Percentiles rank a stretch among this genome's conserved stretches.
Evolutionary conservation across 2,329 filamentous ascomycete genomes (phyloP).

Genomic region (Colletotrichum sp.): DNA sequence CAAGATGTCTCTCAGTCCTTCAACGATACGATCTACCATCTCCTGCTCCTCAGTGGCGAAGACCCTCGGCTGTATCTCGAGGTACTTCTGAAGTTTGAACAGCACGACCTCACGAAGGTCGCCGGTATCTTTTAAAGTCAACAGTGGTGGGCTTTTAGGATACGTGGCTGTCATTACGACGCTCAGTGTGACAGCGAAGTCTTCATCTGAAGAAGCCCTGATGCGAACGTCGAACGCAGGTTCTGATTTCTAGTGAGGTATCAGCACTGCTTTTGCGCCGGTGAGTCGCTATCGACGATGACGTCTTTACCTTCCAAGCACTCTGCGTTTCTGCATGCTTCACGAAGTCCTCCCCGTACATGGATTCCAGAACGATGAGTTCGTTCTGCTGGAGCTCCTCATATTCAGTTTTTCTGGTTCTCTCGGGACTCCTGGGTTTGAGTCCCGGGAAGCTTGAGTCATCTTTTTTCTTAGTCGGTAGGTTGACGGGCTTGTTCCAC

Average conservation of each 20-base stretch:
- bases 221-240: constrained; percentile 83
- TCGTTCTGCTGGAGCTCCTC: constrained; percentile 88
- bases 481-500: constrained; percentile 53
- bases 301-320: constrained; percentile 78
- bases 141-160: constrained; percentile 79
- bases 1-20: constrained; percentile 74
- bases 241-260: constrained; percentile 69
- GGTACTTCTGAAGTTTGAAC: constrained; percentile 70
- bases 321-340: constrained; percentile 71
- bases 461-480: constrained; percentile 42
- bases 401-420: constrained; percentile 66
- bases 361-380: constrained; percentile 81
- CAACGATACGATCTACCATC: constrained; percentile 70
- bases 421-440: constrained; percentile 45
- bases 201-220: constrained; percentile 74
- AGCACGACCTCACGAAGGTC: constrained; percentile 73
- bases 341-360: constrained; percentile 88
- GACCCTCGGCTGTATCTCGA: constrained; percentile 62
- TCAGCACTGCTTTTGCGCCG: constrained; percentile 1
- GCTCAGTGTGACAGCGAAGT: constrained; percentile 73
- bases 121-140: constrained; percentile 69
- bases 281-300: neutral
- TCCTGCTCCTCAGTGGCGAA: constrained; percentile 58
- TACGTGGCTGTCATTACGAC: constrained; percentile 90
- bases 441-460: constrained; percentile 59